Percentiles rank a stretch among this genome's conserved stretches.
Conservation (phyloP, 805 yeast genomes). For the Wickerhamomyces hampshirensis region DNA sequence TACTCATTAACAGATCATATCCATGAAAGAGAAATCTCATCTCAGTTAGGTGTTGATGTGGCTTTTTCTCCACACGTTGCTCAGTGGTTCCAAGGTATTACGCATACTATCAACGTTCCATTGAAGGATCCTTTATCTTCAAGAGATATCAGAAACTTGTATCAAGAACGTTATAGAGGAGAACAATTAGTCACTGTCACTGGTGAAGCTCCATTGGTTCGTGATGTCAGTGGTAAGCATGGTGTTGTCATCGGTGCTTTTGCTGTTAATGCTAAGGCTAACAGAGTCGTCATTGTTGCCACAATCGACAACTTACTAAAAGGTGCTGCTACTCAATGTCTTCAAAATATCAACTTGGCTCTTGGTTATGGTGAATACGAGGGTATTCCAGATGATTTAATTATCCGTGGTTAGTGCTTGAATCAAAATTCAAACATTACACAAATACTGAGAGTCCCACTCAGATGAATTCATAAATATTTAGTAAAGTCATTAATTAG, state of each 20-base stretch:
- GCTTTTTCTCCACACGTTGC: conserved; percentile 98
- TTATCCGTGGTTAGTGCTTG: conserved; percentile 26
- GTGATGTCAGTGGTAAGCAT: conserved; percentile 88
- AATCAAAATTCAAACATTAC: no score
- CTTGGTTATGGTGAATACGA: conserved; percentile 90
- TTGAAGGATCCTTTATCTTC: conserved; percentile 65
- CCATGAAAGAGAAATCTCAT: conserved; percentile 90
- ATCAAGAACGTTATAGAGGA: conserved; percentile 81
- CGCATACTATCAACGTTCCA: conserved; percentile 89
- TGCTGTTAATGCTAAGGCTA: conserved; percentile 82
- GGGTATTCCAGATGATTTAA: conserved; percentile 79
- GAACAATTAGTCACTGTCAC: conserved; percentile 81
- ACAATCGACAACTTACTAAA: conserved; percentile 93
- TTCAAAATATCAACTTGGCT: conserved; percentile 91
- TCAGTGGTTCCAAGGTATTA: conserved; percentile 98
- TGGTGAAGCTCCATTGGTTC: conserved; percentile 92
- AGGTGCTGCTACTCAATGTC: conserved; percentile 98
- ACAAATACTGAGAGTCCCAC: no score
- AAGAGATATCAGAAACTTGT: conserved; percentile 78
- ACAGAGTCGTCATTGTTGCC: conserved; percentile 91
- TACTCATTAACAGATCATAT: conserved; percentile 95
- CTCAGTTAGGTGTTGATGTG: conserved; percentile 69
- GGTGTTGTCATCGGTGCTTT: conserved; percentile 96
- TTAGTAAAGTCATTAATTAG: neutral
- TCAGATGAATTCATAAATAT: neutral